Evolutionary conservation across 495 filamentous ascomycete species (phyloP).

Genomic region (Pseudotulostoma volvatum): DNA sequence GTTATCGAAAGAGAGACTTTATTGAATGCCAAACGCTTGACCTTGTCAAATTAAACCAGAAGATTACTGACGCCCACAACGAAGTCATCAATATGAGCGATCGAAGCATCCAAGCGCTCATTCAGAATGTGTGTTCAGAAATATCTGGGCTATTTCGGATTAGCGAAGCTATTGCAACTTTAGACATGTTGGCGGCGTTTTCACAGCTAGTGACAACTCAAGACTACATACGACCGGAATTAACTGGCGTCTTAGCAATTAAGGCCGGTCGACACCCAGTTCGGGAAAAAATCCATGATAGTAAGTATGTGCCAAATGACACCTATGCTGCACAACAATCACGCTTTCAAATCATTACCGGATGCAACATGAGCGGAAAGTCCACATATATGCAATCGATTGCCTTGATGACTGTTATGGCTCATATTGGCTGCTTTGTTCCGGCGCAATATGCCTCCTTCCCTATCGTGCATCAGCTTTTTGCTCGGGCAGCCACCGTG

Average conservation of each 20-base stretch:
- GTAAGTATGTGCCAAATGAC: constrained; percentile 72
- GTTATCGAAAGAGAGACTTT: constrained; percentile 48
- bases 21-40: constrained; percentile 78
- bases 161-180: constrained; percentile 71
- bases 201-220: constrained; percentile 57
- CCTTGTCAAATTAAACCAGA: constrained; percentile 59
- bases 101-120: constrained; percentile 50
- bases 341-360: constrained; percentile 85
- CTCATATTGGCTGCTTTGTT: constrained; percentile 82
- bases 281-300: constrained; percentile 49
- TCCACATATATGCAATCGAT: constrained; percentile 84
- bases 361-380: constrained; percentile 98
- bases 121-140: constrained; percentile 46
- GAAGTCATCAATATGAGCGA: constrained; percentile 66
- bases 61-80: constrained; percentile 59
- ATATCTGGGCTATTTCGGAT: constrained; percentile 57
- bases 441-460: constrained; percentile 73
- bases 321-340: constrained; percentile 62
- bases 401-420: constrained; percentile 77
- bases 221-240: constrained; percentile 67
- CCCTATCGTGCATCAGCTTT: constrained; percentile 65
- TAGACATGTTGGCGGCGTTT: constrained; percentile 85
- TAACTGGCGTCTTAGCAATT: constrained; percentile 61
- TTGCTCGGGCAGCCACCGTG: constrained; percentile 70
- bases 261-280: constrained; percentile 75